phyloP scores from a whole-genome alignment of 2,329 filamentous ascomycete species.

The Cryphonectria naterciae region DNA sequence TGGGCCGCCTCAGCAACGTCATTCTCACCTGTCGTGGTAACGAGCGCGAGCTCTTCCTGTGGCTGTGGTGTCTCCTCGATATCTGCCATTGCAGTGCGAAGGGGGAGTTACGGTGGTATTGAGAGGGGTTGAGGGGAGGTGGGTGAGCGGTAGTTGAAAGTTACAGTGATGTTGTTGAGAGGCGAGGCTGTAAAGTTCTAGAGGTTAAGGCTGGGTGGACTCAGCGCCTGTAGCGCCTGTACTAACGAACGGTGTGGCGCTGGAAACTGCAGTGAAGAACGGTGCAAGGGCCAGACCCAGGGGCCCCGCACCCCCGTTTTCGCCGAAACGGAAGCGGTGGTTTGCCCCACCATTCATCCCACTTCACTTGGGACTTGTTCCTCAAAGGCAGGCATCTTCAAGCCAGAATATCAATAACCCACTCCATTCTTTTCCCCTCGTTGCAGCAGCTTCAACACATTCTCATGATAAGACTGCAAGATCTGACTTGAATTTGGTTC shows the following conservation, averaged over 20 bases:
- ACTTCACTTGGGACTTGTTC: background rate
- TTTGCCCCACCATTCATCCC: conserved; percentile 14
- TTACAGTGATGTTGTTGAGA: background rate
- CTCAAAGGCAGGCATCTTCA: background rate
- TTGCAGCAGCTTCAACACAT: background rate
- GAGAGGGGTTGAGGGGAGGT: background rate
- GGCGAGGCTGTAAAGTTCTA: conserved; percentile 16
- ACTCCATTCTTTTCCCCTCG: background rate
- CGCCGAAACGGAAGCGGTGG: conserved; percentile 18
- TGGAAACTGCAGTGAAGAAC: background rate
- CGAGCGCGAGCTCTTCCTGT: conserved; percentile 40
- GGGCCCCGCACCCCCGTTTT: background rate
- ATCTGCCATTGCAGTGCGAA: conserved; percentile 34
- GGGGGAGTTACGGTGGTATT: background rate
- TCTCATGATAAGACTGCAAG: background rate
- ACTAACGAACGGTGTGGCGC: background rate
- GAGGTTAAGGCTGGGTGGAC: background rate
- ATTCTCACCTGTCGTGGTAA: conserved; percentile 43
- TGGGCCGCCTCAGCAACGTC: conserved; percentile 47
- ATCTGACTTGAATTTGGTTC: background rate
- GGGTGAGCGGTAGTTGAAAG: background rate
- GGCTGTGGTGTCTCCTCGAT: conserved; percentile 23
- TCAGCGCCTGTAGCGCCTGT: background rate
- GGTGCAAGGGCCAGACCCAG: background rate
- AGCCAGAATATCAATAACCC: background rate